Conservation (phyloP, 345 rosid species). For the Eutrema japonicum region DNA sequence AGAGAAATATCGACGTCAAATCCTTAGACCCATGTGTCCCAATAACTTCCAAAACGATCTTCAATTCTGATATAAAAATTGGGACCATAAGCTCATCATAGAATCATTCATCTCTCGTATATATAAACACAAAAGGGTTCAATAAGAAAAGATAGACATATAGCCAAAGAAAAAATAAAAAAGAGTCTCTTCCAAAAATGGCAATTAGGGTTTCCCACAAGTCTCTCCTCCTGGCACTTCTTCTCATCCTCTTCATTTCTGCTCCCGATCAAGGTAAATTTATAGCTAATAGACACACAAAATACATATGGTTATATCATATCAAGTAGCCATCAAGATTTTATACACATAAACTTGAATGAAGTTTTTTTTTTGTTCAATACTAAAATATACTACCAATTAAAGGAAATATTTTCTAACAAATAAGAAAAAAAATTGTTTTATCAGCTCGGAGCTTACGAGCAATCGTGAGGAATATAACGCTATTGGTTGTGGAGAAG, state of each 20-base stretch:
- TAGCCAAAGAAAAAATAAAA: slow-evolving; percentile 9
- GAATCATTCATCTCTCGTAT: slow-evolving; percentile 37
- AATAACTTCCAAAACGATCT: slow-evolving; percentile 43
- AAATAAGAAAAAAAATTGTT: neutral
- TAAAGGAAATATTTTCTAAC: neutral
- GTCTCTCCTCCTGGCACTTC: slow-evolving; percentile 35
- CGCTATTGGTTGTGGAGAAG: slow-evolving; percentile 27
- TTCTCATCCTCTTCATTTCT: slow-evolving; percentile 38
- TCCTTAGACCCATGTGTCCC: slow-evolving; percentile 44
- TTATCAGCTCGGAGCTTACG: slow-evolving; percentile 28
- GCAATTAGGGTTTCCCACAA: slow-evolving; percentile 44
- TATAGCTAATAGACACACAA: neutral
- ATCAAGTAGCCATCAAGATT: slow-evolving; percentile 4
- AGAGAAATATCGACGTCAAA: slow-evolving; percentile 38
- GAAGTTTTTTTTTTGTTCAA: neutral
- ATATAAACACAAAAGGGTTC: slow-evolving; percentile 45
- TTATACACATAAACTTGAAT: neutral
- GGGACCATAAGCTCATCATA: slow-evolving; percentile 41
- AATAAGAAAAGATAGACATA: slow-evolving; percentile 18
- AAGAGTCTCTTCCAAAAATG: slow-evolving; percentile 37
- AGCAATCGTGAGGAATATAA: slow-evolving; percentile 26
- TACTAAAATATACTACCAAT: neutral
- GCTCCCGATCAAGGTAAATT: slow-evolving; percentile 39
- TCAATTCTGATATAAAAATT: slow-evolving; percentile 37
- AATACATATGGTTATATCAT: slow-evolving; percentile 7